Conservation (phyloP, 148 eudicot species). For the Selenicereus undatus region DNA sequence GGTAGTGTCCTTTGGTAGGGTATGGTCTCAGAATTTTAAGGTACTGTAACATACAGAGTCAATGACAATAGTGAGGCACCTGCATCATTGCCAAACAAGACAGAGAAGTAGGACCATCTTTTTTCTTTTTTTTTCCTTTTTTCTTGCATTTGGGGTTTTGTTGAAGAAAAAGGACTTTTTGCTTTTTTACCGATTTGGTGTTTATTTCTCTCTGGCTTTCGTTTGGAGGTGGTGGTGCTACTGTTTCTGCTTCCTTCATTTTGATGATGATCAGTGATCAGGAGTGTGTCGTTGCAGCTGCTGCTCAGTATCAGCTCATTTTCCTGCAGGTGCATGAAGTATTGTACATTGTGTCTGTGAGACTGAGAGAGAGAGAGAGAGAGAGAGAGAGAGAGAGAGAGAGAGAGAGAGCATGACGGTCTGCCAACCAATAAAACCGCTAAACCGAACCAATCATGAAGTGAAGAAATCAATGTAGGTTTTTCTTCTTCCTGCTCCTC, state of each 20-base stretch:
- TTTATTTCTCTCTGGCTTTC: neutral
- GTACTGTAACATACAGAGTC: conserved; percentile 2
- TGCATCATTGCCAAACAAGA: conserved; percentile 2
- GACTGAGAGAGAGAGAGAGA: neutral
- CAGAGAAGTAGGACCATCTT: neutral
- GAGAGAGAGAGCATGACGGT: neutral
- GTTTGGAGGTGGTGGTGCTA: neutral
- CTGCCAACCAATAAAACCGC: conserved; percentile 7
- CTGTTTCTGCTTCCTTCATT: neutral
- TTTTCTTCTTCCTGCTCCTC: neutral
- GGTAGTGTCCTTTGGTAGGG: neutral
- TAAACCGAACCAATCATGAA: conserved; percentile 10
- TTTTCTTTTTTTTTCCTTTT: neutral
- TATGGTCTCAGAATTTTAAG: neutral
- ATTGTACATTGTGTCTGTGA: too few relatives aligned
- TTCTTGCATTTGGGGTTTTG: neutral
- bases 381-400: neutral
- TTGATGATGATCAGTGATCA: conserved; percentile 15
- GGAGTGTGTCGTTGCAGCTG: neutral
- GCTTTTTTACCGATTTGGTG: conserved; percentile 18
- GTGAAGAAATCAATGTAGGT: neutral
- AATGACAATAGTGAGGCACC: conserved; percentile 10
- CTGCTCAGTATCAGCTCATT: too few relatives aligned
- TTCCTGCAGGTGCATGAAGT: too few relatives aligned
- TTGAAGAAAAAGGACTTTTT: neutral